Evolutionary conservation across 176 grass and related monocot genomes (phyloP), one percentile per base, ranked within the genome.

Genomic region (Musa beccarii): DNA sequence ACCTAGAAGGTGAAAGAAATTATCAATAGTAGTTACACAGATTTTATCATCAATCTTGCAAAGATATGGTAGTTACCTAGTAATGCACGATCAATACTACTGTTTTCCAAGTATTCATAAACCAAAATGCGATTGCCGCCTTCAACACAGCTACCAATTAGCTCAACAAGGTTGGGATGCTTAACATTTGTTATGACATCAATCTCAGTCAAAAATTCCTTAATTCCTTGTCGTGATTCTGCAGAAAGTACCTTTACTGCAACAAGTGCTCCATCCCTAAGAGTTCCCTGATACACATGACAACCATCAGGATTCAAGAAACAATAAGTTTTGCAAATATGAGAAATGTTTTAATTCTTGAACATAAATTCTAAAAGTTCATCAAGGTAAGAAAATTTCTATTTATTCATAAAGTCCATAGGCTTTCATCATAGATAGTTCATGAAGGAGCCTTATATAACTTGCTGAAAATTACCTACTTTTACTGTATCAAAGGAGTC

Each of bases 151-250:
- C 96, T 95, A 6, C 96, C 96, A 71, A 99, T 55, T 53, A 99
- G 64, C 71, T 99, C 91, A 2, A 99, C 91, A 25, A 99, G 90
- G 76, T 99, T 94, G 55, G 88, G 86, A 83, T 99, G 96, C 62
- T 84, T 91, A 59, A 99, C 96, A 25, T 95, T 89, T 20, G 81
- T 88, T 9, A 99, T 99, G 69, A 86, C 79, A 53, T 95, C 85
- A 50, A 99, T 99, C 63, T 99, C 96, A 11, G 96, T 99, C 81
- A 99, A 82, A 82, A 99, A 95, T 81, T 99, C 96, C 49, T 83
- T 91, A 49, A 86, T 52, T 25, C 96, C 96, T 75, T 99, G 96
- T 7, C 68, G 91, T 70, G 96, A 99, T 88, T 99, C 91, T 70
- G 96, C 86, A 50, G 96, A 84, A 79, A 99, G 96, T 54, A 94